Evolutionary conservation across 257 asterid species (phyloP), one percentile per base, ranked within the genome.

Genomic region (Plantago elongata): DNA sequence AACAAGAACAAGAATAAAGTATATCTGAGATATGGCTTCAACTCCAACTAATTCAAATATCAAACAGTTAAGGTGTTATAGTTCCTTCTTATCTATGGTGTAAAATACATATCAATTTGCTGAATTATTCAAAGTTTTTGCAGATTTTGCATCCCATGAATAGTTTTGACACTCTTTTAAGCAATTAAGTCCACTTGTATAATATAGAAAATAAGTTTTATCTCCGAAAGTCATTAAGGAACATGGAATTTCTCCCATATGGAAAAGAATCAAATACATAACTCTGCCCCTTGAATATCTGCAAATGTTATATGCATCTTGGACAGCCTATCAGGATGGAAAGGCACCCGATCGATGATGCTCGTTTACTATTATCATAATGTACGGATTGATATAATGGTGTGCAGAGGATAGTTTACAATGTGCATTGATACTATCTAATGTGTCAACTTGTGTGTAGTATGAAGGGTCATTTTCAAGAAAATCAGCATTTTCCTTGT

Each of bases 401-500:
- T 34, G n/a, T 18, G 12, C 34, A 65, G 27, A 45, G 45, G 57
- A 13, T 37, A 12, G 16, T 8, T 29, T 27, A 13, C 48, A 52
- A 45, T 54, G 42, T 45, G 63, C 40, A 45, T 46, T 16, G 11
- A 42, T 58, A 66, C 46, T 50, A 15, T 54, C n/a, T 45, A 16
- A 43, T 43, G 65, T 64, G 81, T 74, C 83, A 76, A 79, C 74
- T 77, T 69, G 79, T 62, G 47, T 51, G 42, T 8, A 77, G 71
- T 62, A 75, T 68, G 62, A 72, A 65, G 65, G 46, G 66, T 75
- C 79, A 65, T 57, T 38, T 66, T 84, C 83, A 69, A 66, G 66
- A 60, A 81, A 67, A 67, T 70, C 59, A 74, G 16, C 13, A 9
- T 59, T 77, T 73, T 62, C 10, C 62, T 74, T 73, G 70, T 75